Base-by-base conservation (phyloP, 2,329 filamentous ascomycete species). In the Colletotrichum chlorophyti region DNA sequence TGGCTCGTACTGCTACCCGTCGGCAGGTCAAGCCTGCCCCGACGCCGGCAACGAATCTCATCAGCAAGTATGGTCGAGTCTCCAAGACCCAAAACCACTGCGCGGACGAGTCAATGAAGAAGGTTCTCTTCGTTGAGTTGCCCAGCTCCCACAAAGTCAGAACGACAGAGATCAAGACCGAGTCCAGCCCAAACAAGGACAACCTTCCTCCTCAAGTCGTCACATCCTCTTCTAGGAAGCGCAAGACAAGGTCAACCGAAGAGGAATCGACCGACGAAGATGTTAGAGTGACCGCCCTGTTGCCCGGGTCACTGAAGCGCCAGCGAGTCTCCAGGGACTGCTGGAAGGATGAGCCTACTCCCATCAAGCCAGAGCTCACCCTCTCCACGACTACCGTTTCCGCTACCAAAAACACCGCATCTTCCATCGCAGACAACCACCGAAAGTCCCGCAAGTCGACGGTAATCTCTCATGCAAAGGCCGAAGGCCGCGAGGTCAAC, bases 401-500 rank as follows among this genome's bases (percentile, higher is more conserved):
- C 23, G 46, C 31, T 41, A 40, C 29, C 14, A 58, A 61, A 37
- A 53, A 53, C 34, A 47, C 34, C 6, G 6, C 34, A 10, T 12
- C 48, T 6, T 42, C 47, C 10, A 24, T 47, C 14, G 34, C 24
- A 32, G 43, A 50, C 21, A 41, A 31, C 34, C 53, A 42, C 24
- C 67, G 64, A 42, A 64, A 65, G 31, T 67, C 72, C 35, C 72
- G 65, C 51, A 62, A 68, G 45, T 65, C 67, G 54, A 57, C 66
- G 21, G 58, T 66, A 12, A 63, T 69, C 10, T 70, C 70, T 12
- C 68, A 66, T 24, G 64, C 68, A 45, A 67, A 65, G 26, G 62
- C 63, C 12, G 66, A 69, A 3, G 71, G 73, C 32, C 70, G 58
- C 26, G 58, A 53, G 6, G 58, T 64, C 55, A 53, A 49, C 19